These are phyloP conservation scores for Ustilago tritici DNA, from an alignment of 1,284 basidiomycete genomes.

Conservation along the genomic window DNA sequence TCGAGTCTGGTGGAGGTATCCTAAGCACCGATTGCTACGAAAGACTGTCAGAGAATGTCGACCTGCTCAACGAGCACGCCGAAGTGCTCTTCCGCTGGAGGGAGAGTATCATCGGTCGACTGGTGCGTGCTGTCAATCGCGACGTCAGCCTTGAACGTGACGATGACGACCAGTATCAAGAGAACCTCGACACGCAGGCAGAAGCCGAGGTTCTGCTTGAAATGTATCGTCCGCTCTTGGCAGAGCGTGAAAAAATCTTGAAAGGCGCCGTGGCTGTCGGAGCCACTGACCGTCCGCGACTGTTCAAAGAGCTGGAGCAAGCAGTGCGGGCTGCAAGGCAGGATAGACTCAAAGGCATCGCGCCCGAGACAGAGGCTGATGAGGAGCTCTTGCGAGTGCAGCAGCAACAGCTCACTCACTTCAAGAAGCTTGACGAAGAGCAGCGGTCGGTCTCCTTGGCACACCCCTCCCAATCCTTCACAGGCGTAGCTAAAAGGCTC, in stretches of 20 bases:
- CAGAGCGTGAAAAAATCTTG: slow-evolving; percentile 62
- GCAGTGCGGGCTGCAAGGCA: slow-evolving; percentile 31
- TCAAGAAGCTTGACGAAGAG: slow-evolving; percentile 57
- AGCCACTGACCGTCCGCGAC: slow-evolving; percentile 51
- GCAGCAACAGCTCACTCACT: slow-evolving; percentile 57
- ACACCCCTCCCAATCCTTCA: slow-evolving; percentile 22
- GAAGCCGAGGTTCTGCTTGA: slow-evolving; percentile 65
- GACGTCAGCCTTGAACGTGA: slow-evolving; percentile 61
- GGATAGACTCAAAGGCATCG: slow-evolving; percentile 28
- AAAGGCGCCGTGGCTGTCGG: slow-evolving; percentile 57
- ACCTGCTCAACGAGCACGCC: slow-evolving; percentile 55
- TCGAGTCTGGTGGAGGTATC: slow-evolving; percentile 40
- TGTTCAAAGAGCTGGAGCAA: slow-evolving; percentile 57
- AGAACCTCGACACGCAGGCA: slow-evolving; percentile 65
- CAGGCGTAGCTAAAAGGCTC: slow-evolving; percentile 29
- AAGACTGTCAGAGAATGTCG: slow-evolving; percentile 6
- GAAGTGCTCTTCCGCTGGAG: slow-evolving; percentile 57
- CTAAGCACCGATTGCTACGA: slow-evolving; percentile 18
- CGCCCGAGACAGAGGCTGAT: slow-evolving; percentile 36
- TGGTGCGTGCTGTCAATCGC: slow-evolving; percentile 60
- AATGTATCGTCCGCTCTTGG: slow-evolving; percentile 64
- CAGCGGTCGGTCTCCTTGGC: slow-evolving; percentile 33
- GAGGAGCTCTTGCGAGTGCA: slow-evolving; percentile 50
- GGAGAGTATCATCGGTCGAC: slow-evolving; percentile 42
- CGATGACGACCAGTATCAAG: slow-evolving; percentile 66